Percentiles rank a stretch among this genome's conserved stretches.
Evolutionary conservation across 106 monocot genomes (phyloP).

Genomic region (Alisma plantagoaquatica): DNA sequence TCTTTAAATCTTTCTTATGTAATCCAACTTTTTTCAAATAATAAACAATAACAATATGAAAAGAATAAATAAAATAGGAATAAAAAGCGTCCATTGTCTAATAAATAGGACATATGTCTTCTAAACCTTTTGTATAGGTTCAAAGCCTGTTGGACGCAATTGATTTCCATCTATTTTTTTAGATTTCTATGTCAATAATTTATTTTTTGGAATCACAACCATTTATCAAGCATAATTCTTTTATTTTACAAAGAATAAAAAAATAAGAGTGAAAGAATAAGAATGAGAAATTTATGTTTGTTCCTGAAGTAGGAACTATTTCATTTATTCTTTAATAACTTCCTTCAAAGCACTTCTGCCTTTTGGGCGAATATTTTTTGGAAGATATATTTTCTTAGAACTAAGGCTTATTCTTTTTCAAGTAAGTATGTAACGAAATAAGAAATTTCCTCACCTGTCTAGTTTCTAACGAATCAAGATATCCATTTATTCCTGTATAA

Average conservation of each 20-base stretch:
- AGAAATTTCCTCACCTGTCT: not conserved
- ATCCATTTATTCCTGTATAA: not conserved
- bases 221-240: not conserved
- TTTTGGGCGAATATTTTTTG: not conserved
- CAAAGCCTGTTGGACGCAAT: conserved; percentile 5
- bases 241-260: not conserved
- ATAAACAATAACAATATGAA: not conserved
- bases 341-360: too few relatives aligned
- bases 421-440: not conserved
- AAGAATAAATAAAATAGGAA: not conserved
- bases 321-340: not conserved
- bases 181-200: not conserved
- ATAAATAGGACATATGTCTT: not conserved
- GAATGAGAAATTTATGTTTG: not conserved
- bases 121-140: conserved; percentile 3
- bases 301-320: not conserved
- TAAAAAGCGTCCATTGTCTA: conserved; percentile 5
- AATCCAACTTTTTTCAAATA: not conserved
- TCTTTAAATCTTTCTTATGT: not conserved
- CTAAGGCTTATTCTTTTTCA: not conserved
- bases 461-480: not conserved
- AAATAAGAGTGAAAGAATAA: not conserved
- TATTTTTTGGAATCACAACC: not conserved
- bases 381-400: not conserved
- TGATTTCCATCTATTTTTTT: conserved; percentile 3